phyloP scores from a whole-genome alignment of 192 early-diverging fungal species.

The Umbelopsis vinacea region DNA sequence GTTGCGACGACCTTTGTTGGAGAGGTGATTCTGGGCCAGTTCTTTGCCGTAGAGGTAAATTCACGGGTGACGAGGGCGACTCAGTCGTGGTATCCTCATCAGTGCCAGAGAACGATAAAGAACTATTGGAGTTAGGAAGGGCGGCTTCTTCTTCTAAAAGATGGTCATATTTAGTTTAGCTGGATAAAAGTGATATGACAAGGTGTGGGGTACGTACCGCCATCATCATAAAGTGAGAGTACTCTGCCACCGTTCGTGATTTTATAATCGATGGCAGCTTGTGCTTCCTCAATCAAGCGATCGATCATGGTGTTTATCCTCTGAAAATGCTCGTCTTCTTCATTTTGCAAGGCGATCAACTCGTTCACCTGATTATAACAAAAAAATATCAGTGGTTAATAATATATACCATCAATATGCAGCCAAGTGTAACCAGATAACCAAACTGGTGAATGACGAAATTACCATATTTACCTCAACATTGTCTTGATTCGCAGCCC shows the following conservation, averaged over 20 bases:
- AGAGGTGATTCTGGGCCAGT: background rate
- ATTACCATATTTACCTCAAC: background rate
- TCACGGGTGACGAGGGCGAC: background rate
- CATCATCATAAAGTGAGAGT: slow-evolving; percentile 28
- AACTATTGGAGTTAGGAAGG: background rate
- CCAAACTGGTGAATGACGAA: background rate
- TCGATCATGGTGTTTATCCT: slow-evolving; percentile 32
- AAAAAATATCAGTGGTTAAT: background rate
- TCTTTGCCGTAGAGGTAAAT: background rate
- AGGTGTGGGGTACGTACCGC: background rate
- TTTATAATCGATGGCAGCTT: slow-evolving; percentile 36
- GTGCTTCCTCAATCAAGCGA: slow-evolving; percentile 35
- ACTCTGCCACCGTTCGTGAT: slow-evolving; percentile 35
- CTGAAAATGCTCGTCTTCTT: slow-evolving; percentile 39
- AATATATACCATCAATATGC: background rate
- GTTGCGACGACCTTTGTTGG: background rate
- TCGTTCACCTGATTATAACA: background rate
- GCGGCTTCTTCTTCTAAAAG: background rate
- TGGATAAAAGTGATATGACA: background rate
- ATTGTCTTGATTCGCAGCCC: background rate
- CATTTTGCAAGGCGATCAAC: slow-evolving; percentile 28
- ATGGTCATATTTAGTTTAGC: background rate
- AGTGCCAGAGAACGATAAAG: background rate
- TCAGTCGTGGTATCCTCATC: background rate
- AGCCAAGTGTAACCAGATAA: background rate